Base-by-base conservation (phyloP, 2,329 filamentous ascomycete genomes). In the Aspergillus brunneoviolaceus region DNA sequence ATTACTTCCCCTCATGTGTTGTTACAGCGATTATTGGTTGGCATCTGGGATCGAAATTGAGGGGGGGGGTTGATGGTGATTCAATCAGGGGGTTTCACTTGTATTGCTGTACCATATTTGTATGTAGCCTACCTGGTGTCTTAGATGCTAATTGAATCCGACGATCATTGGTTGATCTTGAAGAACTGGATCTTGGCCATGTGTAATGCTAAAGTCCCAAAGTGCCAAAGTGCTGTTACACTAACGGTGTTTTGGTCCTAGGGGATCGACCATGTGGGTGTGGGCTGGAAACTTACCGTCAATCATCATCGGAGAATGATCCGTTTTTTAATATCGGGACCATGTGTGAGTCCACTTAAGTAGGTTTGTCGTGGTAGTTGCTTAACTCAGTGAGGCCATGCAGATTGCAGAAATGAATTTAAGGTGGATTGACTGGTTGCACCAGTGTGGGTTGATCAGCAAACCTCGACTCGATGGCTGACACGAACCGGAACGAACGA, bases 291-390 rank as follows among this genome's bases (percentile, higher is more conserved):
- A 23, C 45, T 9, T 42, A 48, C 52, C 23, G 39, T 55, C 52
- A 55, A 55, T 47, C 52, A 55, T n/a, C 31, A 14, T 52, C 29
- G 29, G 39, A 45, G 39, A 45, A 45, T 45, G 39, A 45, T 45
- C 39, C 39, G 39, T 45, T n/a, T 45, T 45, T 45, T 45, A 45
- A 45, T 45, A 53, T 53, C 23, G 33, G 35, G 31, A 55, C 53
- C 53, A 55, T 55, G 53, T 55, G 53, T 55, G 53, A 55, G 45
- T 55, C 53, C 53, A 55, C 53, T 55, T 55, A 33, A n/a, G 51
- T 53, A 53, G 51, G 51, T 53, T 53, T 27, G 42, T 53, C 51
- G 21, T 45, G 31, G 25, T 27, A 47, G 27, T 27, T 11, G 35
- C 9, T 42, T 53, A 29, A 53, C 21, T 48, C 47, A 53, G 33